phyloP scores from a whole-genome alignment of 2,329 filamentous ascomycete species.

The Lachnellula cervina region DNA sequence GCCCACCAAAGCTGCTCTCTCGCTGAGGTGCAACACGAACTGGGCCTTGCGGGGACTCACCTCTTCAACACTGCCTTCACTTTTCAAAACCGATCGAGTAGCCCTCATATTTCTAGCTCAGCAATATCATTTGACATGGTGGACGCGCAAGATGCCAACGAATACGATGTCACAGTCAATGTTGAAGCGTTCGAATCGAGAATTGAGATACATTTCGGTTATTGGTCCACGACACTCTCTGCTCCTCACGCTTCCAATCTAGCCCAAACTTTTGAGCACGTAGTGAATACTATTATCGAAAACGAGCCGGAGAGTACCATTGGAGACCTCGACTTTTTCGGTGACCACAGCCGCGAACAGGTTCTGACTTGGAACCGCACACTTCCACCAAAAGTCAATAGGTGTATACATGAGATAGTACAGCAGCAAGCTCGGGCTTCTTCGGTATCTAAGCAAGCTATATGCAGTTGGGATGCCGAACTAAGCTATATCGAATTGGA shows the following conservation, averaged over 20 bases:
- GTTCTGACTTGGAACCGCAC: constrained; percentile 16
- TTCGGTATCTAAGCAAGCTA: constrained; percentile 16
- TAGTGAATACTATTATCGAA: constrained; percentile 4
- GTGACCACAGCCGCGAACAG: constrained; percentile 1
- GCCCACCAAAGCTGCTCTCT: constrained; percentile 7
- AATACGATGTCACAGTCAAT: constrained; percentile 38
- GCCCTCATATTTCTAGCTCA: background rate
- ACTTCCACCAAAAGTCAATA: constrained; percentile 2
- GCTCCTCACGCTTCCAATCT: constrained; percentile 3
- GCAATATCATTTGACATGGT: constrained; percentile 27
- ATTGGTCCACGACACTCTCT: constrained; percentile 17
- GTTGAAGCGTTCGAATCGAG: constrained; percentile 34
- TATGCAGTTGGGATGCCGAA: constrained; percentile 23
- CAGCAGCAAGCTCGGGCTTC: background rate
- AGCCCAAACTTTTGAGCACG: constrained; percentile 5
- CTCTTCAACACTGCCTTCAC: constrained; percentile 40
- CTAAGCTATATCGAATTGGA: constrained; percentile 23
- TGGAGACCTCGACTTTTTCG: constrained; percentile 1
- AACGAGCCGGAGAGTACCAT: constrained; percentile 1
- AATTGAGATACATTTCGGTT: constrained; percentile 36
- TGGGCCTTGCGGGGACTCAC: constrained; percentile 32
- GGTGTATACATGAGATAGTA: constrained; percentile 23
- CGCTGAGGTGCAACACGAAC: constrained; percentile 28
- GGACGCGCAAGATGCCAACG: constrained; percentile 35
- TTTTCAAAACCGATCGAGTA: constrained; percentile 30